Base-by-base conservation (phyloP, 129 eudicot genomes). In the Heracleum sosnowskyi region DNA sequence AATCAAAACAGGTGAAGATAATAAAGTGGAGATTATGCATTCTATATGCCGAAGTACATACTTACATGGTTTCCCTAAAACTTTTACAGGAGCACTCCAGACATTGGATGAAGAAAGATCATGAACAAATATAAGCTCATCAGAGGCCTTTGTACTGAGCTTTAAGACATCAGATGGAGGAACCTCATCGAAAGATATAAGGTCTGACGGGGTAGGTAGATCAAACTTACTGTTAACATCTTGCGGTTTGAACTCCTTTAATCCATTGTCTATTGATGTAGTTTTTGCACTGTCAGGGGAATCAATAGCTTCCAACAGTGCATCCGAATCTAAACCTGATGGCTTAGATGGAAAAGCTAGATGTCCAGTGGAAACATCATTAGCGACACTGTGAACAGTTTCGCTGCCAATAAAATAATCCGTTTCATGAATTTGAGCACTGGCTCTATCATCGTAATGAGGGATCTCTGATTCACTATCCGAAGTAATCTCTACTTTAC, bases 171-270 rank as follows among this genome's bases (percentile, higher is more conserved):
- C 49, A 31, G 90, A 79, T 29, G 83, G 83, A 81, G 60, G 75
- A 33, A 74, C 85, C 41, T 83, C 84, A 11, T 77, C 79, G 40
- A 82, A 60, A 41, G 86, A 80, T 47, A 81, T 80, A 35, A 77
- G 79, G 41, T 87, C 88, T 55, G 86, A 60, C 55, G 72, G 57
- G 77, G 26, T 37, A 78, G 82, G 71, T 24, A 7, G 70, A 81
- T 77, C 76, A 73, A 63, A 77, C 36, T 78, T 86, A 31, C 68
- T 57, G 72, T 49, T 86, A 79, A 77, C 75, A 51, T 76, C 76
- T 75, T 81, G 84, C 85, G 86, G 79, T 49, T 83, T 82, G 73
- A 87, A 86, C 60, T 82, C 96, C 78, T 83, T 92, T n/a, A 78
- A 44, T 40, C 83, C 92, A 85, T 81, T 84, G 57, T 77, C 83